Evolutionary conservation across 805 yeast species (phyloP), one percentile per base, ranked within the genome.

Genomic region (Starmerella stellata): DNA sequence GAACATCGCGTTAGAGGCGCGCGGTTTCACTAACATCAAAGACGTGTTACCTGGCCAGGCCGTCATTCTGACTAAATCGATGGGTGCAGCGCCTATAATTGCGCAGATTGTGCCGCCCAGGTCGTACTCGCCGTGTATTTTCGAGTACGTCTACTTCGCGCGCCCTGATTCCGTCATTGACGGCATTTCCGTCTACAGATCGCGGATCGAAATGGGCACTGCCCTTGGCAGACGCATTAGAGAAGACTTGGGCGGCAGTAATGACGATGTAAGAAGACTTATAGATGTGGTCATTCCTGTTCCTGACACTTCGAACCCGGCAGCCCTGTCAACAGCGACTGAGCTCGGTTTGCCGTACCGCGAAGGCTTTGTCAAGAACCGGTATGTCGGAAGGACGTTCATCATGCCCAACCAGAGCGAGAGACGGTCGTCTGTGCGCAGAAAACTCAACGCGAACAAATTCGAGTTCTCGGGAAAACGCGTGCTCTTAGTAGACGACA

Each of bases 401-500:
- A 90, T 90, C 53, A 90, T 90, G 98, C 96, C 98, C 14, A 85
- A 82, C 63, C 98, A 90, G 65, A 73, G 74, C 57, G 92, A 85
- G 61, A 74, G 98, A 59, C 74, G 85, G 37, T 81, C 94, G 2
- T 77, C 92, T 19, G 98, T 90, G 15, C 73, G 98, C 56, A 72
- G 93, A 51, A 90, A 90, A 62, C 68, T 90, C 53, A 90, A 90
- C 59, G 95, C 98, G 7, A 90, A 90, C 95, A 82, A 74, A 43
- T 71, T 79, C 34, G 98, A 90, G 62, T 90, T 90, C 57, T 69
- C 70, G 47, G 90, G 73, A 45, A 73, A 82, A 52, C 75, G 74
- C 44, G 96, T 90, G 18, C 64, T 90, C 46, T 68, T 90, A 38
- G 95, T 90, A 33, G 98, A 90, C 60, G 98, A 90, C 60, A 82